A percentile compares a stretch with the other conserved stretches of the same genome.
These are phyloP conservation scores for Taphrina communis DNA, from an alignment of 1,139 yeast genomes.

Conservation along the genomic window DNA sequence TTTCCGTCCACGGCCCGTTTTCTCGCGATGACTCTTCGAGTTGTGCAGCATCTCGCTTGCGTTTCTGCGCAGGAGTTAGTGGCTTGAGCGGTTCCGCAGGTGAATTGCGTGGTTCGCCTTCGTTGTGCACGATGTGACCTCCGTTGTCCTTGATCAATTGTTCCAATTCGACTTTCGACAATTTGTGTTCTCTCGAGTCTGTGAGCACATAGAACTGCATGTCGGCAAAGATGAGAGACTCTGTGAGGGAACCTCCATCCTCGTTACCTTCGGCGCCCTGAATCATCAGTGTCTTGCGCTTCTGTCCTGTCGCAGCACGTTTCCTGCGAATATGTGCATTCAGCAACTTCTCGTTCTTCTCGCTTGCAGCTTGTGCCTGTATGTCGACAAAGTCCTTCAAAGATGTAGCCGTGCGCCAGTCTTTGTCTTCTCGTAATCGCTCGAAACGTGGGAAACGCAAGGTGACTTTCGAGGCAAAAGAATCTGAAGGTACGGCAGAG, in stretches of 20 bases:
- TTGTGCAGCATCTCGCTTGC: background rate
- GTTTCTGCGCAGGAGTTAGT: conserved; percentile 2
- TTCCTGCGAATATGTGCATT: conserved; percentile 35
- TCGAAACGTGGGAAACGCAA: conserved; percentile 78
- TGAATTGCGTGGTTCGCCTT: conserved; percentile 44
- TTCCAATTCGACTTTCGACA: conserved; percentile 54
- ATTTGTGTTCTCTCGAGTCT: conserved; percentile 50
- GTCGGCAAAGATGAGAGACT: conserved; percentile 47
- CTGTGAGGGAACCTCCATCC: background rate
- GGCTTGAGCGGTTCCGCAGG: background rate
- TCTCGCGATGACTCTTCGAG: background rate
- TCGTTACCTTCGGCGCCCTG: conserved; percentile 24
- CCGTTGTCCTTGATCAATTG: conserved; percentile 54
- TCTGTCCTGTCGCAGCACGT: background rate
- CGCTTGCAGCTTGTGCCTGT: conserved; percentile 43
- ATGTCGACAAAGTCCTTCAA: conserved; percentile 52
- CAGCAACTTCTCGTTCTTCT: conserved; percentile 41
- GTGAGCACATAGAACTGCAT: conserved; percentile 47
- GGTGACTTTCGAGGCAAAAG: conserved; percentile 71
- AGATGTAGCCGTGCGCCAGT: conserved; percentile 63
- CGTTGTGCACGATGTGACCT: conserved; percentile 47
- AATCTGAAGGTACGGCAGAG: conserved; percentile 59
- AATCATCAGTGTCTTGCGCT: conserved; percentile 18
- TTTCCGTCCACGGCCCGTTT: conserved; percentile 10
- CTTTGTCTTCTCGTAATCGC: conserved; percentile 71